A percentile compares a stretch with the other conserved stretches of the same genome.
Conservation (phyloP, 306 rosid genomes). For the Psophocarpus tetragonolobus region DNA sequence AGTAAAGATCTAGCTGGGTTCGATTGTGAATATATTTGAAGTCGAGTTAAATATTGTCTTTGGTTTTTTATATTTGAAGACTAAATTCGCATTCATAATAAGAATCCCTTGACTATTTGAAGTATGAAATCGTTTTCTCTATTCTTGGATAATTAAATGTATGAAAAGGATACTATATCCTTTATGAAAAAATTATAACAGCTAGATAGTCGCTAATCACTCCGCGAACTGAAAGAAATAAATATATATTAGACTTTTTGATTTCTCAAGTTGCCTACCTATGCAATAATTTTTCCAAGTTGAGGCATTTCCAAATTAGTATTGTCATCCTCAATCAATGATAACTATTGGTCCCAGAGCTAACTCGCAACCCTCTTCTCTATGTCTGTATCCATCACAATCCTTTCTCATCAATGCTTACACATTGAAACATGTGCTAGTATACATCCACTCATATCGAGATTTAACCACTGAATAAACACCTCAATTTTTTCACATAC, state of each 20-base stretch:
- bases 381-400: neutral
- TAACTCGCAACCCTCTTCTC: neutral
- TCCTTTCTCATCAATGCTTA: neutral
- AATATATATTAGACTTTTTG: neutral
- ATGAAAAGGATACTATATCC: slow-evolving; percentile 1
- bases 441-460: neutral
- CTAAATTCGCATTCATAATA: neutral
- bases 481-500: neutral
- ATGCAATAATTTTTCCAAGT: neutral
- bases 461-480: neutral
- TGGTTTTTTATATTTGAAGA: no score
- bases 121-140: neutral
- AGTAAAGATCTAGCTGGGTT: neutral
- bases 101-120: neutral
- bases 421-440: neutral
- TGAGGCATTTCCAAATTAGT: neutral
- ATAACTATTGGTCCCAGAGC: neutral
- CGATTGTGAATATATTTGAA: neutral
- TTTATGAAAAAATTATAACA: neutral
- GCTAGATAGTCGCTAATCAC: neutral
- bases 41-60: neutral
- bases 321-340: slow-evolving; percentile 5
- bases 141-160: neutral
- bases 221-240: neutral
- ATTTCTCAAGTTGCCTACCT: neutral